Evolutionary conservation across 176 grass and related monocot genomes (phyloP), one percentile per base, ranked within the genome.

Genomic region (Musa schizocarpa): DNA sequence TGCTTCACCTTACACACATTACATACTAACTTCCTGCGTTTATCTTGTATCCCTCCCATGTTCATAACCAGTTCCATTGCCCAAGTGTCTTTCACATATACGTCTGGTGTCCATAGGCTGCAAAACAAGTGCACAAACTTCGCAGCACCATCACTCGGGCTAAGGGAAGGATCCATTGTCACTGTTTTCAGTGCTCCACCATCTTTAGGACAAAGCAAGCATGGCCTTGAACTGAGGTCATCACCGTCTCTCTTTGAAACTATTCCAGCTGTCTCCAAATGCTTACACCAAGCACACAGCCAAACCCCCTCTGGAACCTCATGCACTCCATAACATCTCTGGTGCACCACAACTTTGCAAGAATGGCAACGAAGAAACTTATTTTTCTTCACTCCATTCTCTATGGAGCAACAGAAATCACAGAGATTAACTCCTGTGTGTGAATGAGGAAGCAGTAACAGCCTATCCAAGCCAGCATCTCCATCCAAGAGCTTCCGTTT

Each of bases 241-340:
- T 71, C 43, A 1, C 25, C 69, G 67, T 81, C 67, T 78, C 80
- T 77, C 81, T 62, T 81, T 13, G 19, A 55, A n/a, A 13, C 77
- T 23, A 27, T 49, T 50, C 43, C 80, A 80, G 64, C 57, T 0
- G 82, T 83, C 82, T 87, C 75, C 71, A 85, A 78, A 81, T 82
- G 80, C 61, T 78, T 89, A 89, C 96, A 99, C 80, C 81, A 76
- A 83, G 84, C 73, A 69, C 96, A 99, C 14, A 86, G 61, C 91
- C 96, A 99, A 23, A 56, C 58, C 17, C 87, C 78, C 43, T 86
- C 76, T 13, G 78, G 84, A 62, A 79, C 65, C 52, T 65, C 73
- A 86, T 80, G 82, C 88, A 99, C 84, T 63, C 96, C 96, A 58
- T 99, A 99, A 84, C 96, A 99, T 77, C 85, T 95, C 81, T 87